phyloP scores from a whole-genome alignment of 306 rosid genomes.

The Betula pendula region DNA sequence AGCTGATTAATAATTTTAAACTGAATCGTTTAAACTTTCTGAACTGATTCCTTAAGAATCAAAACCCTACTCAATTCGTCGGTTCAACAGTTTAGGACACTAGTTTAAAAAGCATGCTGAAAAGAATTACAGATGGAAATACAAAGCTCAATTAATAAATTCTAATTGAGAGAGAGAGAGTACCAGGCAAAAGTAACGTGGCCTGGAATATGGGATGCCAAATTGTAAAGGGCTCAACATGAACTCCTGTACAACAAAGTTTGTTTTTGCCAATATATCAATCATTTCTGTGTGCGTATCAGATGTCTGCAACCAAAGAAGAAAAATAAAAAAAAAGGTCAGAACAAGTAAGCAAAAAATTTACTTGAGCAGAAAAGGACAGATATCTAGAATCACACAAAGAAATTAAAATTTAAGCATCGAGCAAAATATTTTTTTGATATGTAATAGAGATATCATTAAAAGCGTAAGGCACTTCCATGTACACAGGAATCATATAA shows the following conservation, averaged over 20 bases:
- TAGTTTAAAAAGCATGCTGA: not conserved
- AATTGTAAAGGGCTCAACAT: conserved; percentile 90
- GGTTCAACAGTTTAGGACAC: not conserved
- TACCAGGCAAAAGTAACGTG: conserved; percentile 97
- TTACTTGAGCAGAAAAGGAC: conserved; percentile 2
- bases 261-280: conserved; percentile 62
- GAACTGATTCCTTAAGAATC: not conserved
- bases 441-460: no score
- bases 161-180: conserved; percentile 18
- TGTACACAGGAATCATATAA: no score
- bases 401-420: conserved; percentile 14
- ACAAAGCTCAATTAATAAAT: not conserved
- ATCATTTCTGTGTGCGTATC: conserved; percentile 76
- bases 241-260: conserved; percentile 75
- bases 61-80: not conserved
- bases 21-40: no score
- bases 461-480: no score
- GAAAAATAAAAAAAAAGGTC: not conserved
- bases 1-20: no score
- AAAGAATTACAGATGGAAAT: not conserved
- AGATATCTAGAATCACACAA: conserved; percentile 38
- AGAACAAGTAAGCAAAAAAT: conserved; percentile 10
- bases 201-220: conserved; percentile 96
- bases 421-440: conserved; percentile 24
- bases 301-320: conserved; percentile 62